A percentile compares a stretch with the other conserved stretches of the same genome.
Conservation (phyloP, 2,329 filamentous ascomycete genomes). For the Exophiala spinifera region DNA sequence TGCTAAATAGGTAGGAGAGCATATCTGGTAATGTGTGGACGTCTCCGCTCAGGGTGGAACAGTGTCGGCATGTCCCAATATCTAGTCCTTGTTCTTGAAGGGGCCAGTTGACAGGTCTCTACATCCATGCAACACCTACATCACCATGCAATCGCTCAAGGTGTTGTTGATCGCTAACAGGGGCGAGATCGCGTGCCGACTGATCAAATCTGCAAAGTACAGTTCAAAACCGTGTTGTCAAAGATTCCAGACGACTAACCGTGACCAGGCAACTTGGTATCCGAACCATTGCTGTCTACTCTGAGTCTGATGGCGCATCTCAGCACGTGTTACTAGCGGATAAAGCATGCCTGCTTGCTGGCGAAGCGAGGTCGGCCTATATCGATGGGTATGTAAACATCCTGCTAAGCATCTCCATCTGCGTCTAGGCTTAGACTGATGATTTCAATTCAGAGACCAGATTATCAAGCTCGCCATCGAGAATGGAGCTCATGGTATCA, state of each 20-base stretch:
- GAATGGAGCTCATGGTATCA: conserved; percentile 50
- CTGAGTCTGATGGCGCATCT: conserved; percentile 53
- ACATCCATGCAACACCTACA: too few relatives aligned
- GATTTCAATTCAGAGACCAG: neutral
- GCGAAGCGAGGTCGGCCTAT: conserved; percentile 48
- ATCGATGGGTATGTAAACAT: conserved; percentile 8
- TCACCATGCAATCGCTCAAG: conserved; percentile 40
- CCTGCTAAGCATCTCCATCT: neutral
- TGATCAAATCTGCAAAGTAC: conserved; percentile 43
- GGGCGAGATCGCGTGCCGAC: conserved; percentile 56
- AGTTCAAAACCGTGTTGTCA: neutral
- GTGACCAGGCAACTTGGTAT: conserved; percentile 45
- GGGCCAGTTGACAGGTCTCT: too few relatives aligned
- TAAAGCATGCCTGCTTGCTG: conserved; percentile 49
- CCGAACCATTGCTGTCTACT: conserved; percentile 55
- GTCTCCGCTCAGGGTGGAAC: too few relatives aligned
- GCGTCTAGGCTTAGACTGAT: neutral
- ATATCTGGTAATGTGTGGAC: too few relatives aligned
- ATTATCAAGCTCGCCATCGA: neutral
- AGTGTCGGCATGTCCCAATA: too few relatives aligned
- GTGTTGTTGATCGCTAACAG: conserved; percentile 58
- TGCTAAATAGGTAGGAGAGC: too few relatives aligned
- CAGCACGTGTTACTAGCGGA: conserved; percentile 54
- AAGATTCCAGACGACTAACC: neutral
- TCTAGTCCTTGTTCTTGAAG: too few relatives aligned